A percentile compares a stretch with the other conserved stretches of the same genome.
phyloP scores from a whole-genome alignment of 441 rosid species.

The Gossypium gossypioides region DNA sequence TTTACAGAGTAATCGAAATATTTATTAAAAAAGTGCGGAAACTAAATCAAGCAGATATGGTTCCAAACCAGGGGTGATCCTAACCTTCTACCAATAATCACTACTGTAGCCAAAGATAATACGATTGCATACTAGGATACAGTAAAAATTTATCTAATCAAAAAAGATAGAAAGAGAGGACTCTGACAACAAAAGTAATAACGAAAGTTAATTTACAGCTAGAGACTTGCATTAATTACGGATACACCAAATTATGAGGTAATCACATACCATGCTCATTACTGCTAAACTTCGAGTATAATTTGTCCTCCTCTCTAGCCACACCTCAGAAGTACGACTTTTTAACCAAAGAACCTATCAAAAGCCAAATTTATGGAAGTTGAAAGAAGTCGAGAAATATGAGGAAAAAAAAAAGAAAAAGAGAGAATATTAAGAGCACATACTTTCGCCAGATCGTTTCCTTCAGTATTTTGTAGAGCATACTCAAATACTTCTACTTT shows the following conservation, averaged over 20 bases:
- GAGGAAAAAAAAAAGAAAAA: neutral
- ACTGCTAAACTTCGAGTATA: constrained; percentile 97
- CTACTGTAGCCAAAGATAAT: neutral
- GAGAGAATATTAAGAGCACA: constrained; percentile 13
- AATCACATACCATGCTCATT: constrained; percentile 89
- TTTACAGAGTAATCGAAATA: neutral
- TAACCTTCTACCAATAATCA: neutral
- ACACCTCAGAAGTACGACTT: constrained; percentile 94
- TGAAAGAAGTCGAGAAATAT: constrained; percentile 6
- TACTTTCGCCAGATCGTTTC: constrained; percentile 94
- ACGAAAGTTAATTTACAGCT: neutral
- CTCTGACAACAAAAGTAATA: neutral
- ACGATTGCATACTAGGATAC: neutral
- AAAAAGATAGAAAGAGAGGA: neutral
- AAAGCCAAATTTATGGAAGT: constrained; percentile 16
- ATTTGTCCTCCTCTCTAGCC: constrained; percentile 98
- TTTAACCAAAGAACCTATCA: constrained; percentile 95
- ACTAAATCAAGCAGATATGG: neutral
- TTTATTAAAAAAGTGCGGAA: neutral
- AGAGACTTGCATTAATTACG: neutral
- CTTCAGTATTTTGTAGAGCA: constrained; percentile 86
- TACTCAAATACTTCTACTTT: constrained; percentile 93
- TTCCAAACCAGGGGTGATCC: neutral
- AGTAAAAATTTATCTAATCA: neutral
- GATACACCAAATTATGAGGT: neutral